Evolutionary conservation across 768 basidiomycete species (phyloP), one percentile per base, ranked within the genome.

Genomic region (Pseudohyphozyma bogoriensis): DNA sequence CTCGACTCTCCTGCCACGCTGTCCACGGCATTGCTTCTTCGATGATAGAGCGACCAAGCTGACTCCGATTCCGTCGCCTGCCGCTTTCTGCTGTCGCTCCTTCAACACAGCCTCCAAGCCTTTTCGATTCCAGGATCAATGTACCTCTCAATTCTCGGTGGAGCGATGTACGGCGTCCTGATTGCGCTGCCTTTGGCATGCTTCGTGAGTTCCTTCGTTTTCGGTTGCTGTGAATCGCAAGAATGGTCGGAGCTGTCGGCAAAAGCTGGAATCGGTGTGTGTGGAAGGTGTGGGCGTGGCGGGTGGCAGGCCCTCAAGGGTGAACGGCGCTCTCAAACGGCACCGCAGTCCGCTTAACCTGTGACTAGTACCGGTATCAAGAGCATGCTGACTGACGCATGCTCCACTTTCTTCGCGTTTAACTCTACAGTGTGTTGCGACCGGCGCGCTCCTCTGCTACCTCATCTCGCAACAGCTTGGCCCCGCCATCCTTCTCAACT

Each of bases 111-210:
- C 75, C 79, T 96, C 10, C 92, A 97, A 78, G 89, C 90, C 0
- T 97, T 96, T 75, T 92, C 91, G 10, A 80, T 96, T 18, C 92
- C 93, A 0, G 92, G 92, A 1, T 93, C 90, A 45, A 93, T 97
- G 91, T 97, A 97, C 72, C 82, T 97, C 51, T 90, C 90, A 55
- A 95, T 97, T 69, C 58, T 96, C 16, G 91, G 87, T 24, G 93
- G 93, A 36, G 93, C 93, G 1, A 86, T 95, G 5, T 97, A 90
- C 84, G 92, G 92, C 40, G 84, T 93, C 32, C 75, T 87, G 3
- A 76, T 83, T 15, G 92, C 92, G 0, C 79, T 96, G 7, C 85
- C 87, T 7, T 80, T 97, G n/a, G 86, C 86, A 13, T 96, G 92
- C 69, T 81, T 85, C n/a, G 77, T 77, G 52, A 68, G 76, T 72